phyloP scores from a whole-genome alignment of 225 moss, liverwort and hornwort species.

The Antitrichia curtipendula region DNA sequence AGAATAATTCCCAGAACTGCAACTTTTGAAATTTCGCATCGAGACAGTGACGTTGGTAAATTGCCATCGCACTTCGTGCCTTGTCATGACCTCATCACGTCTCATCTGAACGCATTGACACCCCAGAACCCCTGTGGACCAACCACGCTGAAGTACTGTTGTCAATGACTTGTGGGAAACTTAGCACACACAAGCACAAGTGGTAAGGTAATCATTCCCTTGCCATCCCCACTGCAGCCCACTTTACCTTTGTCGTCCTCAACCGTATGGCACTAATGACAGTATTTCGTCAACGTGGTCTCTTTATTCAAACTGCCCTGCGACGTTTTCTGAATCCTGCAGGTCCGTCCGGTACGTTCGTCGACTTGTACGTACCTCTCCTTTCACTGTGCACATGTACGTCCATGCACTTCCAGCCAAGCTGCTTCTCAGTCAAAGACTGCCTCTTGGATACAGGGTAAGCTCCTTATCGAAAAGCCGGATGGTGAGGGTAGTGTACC shows the following conservation, averaged over 20 bases:
- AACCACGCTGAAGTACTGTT: slow-evolving; percentile 8
- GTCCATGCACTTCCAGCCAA: background rate
- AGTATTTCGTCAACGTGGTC: slow-evolving; percentile 1
- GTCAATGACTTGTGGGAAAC: slow-evolving; percentile 13
- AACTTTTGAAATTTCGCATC: background rate
- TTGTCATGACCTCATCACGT: background rate
- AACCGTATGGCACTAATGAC: slow-evolving; percentile 12
- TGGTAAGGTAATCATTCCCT: slow-evolving; percentile 4
- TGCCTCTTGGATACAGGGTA: background rate
- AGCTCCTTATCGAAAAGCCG: background rate
- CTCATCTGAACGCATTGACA: slow-evolving; percentile 10
- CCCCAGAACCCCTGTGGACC: background rate
- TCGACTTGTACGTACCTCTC: slow-evolving; percentile 1
- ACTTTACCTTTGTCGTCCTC: slow-evolving; percentile 5
- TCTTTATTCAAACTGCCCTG: slow-evolving; percentile 4
- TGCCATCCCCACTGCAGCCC: background rate
- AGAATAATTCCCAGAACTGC: background rate
- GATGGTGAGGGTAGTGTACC: background rate
- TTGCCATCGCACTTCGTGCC: background rate
- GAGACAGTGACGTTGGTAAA: background rate
- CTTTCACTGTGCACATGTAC: slow-evolving; percentile 3
- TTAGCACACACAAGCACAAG: slow-evolving; percentile 6
- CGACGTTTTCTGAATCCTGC: slow-evolving; percentile 5
- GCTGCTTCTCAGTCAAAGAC: background rate
- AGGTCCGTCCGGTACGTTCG: slow-evolving; percentile 12